Conservation (phyloP, 805 yeast genomes). For the Gaillardinia entomophila region DNA sequence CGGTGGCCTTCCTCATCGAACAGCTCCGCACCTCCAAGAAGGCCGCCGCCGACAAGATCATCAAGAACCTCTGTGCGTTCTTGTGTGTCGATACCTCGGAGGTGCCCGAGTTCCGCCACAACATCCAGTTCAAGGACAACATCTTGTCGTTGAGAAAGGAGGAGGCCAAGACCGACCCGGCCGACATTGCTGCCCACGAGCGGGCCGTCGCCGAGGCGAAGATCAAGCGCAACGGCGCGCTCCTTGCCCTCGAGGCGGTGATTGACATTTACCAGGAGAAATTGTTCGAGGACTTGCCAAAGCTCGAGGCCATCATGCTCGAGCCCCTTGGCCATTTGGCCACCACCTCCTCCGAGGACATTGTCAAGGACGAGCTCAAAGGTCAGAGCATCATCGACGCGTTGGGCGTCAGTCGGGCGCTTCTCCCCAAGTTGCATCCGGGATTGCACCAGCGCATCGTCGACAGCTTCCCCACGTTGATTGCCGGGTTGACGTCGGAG, state of each 20-base stretch:
- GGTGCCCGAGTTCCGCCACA: constrained; percentile 84
- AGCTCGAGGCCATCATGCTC: constrained; percentile 58
- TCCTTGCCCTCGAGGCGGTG: constrained; percentile 58
- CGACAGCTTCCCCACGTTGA: constrained; percentile 31
- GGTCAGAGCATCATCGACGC: constrained; percentile 87
- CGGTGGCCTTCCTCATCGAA: constrained; percentile 61
- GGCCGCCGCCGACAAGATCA: constrained; percentile 82
- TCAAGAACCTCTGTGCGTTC: constrained; percentile 86
- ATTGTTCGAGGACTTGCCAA: constrained; percentile 60
- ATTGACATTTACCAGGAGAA: constrained; percentile 46
- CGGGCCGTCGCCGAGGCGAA: constrained; percentile 66
- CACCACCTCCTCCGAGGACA: constrained; percentile 16
- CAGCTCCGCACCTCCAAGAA: constrained; percentile 55
- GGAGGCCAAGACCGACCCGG: constrained; percentile 58
- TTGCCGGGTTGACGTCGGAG: constrained; percentile 59
- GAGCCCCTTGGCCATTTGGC: constrained; percentile 50
- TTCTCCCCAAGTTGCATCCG: constrained; percentile 55
- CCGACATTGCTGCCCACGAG: constrained; percentile 56
- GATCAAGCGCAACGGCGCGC: constrained; percentile 81
- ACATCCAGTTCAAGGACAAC: constrained; percentile 44
- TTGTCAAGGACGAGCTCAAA: constrained; percentile 35
- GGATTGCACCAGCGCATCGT: constrained; percentile 47
- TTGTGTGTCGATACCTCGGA: constrained; percentile 93
- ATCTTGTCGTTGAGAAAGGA: constrained; percentile 78
- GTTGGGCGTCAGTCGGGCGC: constrained; percentile 71